Evolutionary conservation across 116 monocot genomes (phyloP).

Genomic region (Thalassia testudinum): DNA sequence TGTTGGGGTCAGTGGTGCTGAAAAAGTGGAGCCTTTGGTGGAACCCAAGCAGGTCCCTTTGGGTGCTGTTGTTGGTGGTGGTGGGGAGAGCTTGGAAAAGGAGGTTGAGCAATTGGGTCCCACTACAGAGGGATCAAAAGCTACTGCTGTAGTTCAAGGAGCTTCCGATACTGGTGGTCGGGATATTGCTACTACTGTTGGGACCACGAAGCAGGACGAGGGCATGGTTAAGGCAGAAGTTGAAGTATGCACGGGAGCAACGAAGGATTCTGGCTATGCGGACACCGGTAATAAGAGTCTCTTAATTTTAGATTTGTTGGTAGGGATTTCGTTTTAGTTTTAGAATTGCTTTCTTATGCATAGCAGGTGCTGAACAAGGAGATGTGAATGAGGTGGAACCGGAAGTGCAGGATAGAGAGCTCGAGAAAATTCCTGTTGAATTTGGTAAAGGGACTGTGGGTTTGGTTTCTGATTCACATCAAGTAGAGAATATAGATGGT

Average conservation of each 20-base stretch:
- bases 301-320: neutral
- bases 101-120: neutral
- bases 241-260: neutral
- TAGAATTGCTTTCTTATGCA: neutral
- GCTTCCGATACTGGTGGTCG: neutral
- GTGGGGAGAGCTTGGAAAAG: neutral
- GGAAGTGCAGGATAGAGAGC: neutral
- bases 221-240: neutral
- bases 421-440: neutral
- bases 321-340: neutral
- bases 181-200: neutral
- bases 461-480: neutral
- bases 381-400: neutral
- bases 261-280: neutral
- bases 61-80: neutral
- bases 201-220: neutral
- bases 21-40: neutral
- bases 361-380: neutral
- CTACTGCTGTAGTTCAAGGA: neutral
- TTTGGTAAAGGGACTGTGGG: neutral
- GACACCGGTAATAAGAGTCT: neutral
- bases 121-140: neutral
- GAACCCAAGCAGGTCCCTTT: neutral
- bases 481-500: neutral
- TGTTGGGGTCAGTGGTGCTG: neutral